Base-by-base conservation (phyloP, 2,329 filamentous ascomycete genomes). In the Lasiodiplodia hormozganensis region DNA sequence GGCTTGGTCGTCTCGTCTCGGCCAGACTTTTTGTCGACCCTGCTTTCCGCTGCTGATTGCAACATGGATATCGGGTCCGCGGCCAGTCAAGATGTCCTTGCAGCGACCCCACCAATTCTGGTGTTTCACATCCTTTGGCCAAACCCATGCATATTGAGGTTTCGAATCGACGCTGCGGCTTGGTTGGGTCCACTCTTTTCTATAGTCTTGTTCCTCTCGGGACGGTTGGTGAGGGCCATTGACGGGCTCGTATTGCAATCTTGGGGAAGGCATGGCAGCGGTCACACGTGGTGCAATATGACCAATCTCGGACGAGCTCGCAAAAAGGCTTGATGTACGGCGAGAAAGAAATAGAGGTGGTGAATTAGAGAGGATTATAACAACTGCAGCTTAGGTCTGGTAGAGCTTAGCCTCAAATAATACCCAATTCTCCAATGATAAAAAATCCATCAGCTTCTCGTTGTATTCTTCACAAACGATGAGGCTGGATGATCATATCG, bases 21-120 rank as follows among this genome's bases (percentile, higher is more conserved):
- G 82, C 62, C 79, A 74, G 66, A 82, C 78, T 51, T 75, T 69
- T 70, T 79, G 75, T 67, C 80, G 74, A 38, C 80, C 80, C 28
- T 73, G 73, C 67, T 74, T 78, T 65, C 80, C 76, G 31, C 78
- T 78, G 62, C 74, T 78, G 51, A 78, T 76, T 2, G 78, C 74
- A n/a, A 84, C 73, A 70, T 81, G 82, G 47, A 85, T 81, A 67
- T 85, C 83, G 2, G 83, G 80, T 3, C 83, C 83, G 69, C 79
- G 75, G 62, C 77, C 75, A 2, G 72, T 74, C 28, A 83, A 47
- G 21, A 81, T 77, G 65, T 85, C 83, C 70, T 81, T 83, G 67
- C 81, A 70, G 18, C 83, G 75, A 11, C 82, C 81, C 69, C 75
- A 73, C 2, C 70, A 74, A 21, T 79, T 76, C 51, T 60, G 40